phyloP scores from a whole-genome alignment of 139 green algal genomes.

The Zygnema cylindricum region DNA sequence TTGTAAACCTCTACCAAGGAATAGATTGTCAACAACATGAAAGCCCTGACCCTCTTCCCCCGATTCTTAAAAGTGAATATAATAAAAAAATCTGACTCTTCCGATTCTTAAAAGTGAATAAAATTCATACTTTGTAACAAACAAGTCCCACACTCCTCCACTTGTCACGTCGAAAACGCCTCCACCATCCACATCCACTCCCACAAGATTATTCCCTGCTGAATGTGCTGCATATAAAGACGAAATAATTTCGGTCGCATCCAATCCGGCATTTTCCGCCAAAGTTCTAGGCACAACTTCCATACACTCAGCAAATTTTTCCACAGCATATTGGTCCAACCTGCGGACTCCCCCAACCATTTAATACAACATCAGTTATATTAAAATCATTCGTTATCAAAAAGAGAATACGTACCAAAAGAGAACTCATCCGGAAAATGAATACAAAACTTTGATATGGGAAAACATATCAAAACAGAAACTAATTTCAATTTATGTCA shows the following conservation, averaged over 20 bases:
- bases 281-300: slow-evolving; percentile 92
- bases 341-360: too few species aligned
- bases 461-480: too few species aligned
- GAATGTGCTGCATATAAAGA: slow-evolving; percentile 88
- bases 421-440: too few species aligned
- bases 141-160: slow-evolving; percentile 62
- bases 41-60: too few species aligned
- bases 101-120: too few species aligned
- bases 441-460: too few species aligned
- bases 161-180: slow-evolving; percentile 75
- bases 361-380: neutral
- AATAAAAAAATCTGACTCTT: too few species aligned
- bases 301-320: slow-evolving; percentile 90
- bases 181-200: slow-evolving; percentile 86
- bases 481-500: too few species aligned
- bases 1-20: too few species aligned
- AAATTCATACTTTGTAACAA: slow-evolving; percentile 60
- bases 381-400: neutral
- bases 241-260: slow-evolving; percentile 79
- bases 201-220: slow-evolving; percentile 70
- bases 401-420: slow-evolving; percentile 14
- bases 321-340: slow-evolving; percentile 95
- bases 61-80: too few species aligned
- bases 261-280: slow-evolving; percentile 88
- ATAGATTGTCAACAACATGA: too few species aligned